Percentiles rank a stretch among this genome's conserved stretches.
Evolutionary conservation across 2,329 filamentous ascomycete genomes (phyloP).

Genomic region (Hymenoscyphus repandus): DNA sequence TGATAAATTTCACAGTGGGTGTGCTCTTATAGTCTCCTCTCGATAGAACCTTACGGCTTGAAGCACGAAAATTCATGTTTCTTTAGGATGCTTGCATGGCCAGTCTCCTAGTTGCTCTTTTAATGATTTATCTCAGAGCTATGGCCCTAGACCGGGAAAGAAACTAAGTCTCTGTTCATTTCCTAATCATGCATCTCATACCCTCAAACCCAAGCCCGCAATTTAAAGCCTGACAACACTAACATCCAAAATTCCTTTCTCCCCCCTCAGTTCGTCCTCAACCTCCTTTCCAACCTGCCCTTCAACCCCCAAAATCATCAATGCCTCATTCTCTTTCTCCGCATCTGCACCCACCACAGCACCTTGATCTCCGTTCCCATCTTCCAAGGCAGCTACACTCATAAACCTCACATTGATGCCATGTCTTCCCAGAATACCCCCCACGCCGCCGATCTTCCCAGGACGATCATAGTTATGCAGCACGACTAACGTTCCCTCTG

Average conservation of each 20-base stretch:
- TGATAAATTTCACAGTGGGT: too few species aligned
- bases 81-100: too few species aligned
- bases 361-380: constrained; percentile 11
- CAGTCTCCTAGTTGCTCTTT: too few species aligned
- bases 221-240: constrained; percentile 40
- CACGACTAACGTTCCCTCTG: constrained; percentile 69
- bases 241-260: constrained; percentile 51
- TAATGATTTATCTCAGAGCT: too few species aligned
- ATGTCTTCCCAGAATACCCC: constrained; percentile 61
- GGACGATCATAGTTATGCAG: constrained; percentile 77
- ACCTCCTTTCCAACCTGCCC: constrained; percentile 55
- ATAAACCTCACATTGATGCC: constrained; percentile 78
- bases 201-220: not conserved
- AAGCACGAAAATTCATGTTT: too few species aligned
- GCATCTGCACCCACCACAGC: constrained; percentile 30
- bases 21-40: too few species aligned
- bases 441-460: constrained; percentile 78
- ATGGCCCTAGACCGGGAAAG: not conserved
- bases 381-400: constrained; percentile 56
- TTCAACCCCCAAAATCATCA: constrained; percentile 78
- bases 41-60: too few species aligned
- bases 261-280: constrained; percentile 41
- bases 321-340: constrained; percentile 53
- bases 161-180: not conserved
- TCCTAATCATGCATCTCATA: not conserved